A percentile compares a stretch with the other conserved stretches of the same genome.
These are phyloP conservation scores for Pleurotus citrinopileatus DNA, from an alignment of 768 basidiomycete genomes.

Conservation along the genomic window DNA sequence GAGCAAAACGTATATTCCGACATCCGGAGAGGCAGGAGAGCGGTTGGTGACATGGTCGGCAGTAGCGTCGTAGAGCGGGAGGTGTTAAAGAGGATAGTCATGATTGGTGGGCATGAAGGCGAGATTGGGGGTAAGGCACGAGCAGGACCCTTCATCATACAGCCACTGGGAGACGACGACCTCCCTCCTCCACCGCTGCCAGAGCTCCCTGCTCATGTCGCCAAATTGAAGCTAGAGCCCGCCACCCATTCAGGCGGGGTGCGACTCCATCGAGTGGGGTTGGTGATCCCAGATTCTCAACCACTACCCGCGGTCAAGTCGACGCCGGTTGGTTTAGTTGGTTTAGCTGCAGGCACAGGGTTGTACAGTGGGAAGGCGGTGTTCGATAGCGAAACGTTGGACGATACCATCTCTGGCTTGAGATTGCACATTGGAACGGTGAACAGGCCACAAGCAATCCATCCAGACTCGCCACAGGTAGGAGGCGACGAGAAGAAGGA, in stretches of 20 bases:
- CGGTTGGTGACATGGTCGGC: background rate
- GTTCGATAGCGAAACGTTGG: background rate
- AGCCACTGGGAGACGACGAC: background rate
- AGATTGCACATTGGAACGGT: background rate
- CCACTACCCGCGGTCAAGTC: background rate
- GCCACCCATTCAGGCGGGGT: background rate
- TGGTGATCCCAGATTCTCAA: background rate
- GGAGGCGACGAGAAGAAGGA: constrained; percentile 1
- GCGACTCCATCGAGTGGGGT: background rate
- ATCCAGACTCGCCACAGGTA: background rate
- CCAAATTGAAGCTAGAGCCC: background rate
- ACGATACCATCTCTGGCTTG: background rate
- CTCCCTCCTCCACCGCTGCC: background rate
- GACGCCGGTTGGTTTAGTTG: background rate
- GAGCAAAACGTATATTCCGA: background rate
- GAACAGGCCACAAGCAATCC: background rate
- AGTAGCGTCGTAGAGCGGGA: background rate
- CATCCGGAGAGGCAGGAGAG: background rate
- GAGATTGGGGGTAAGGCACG: background rate
- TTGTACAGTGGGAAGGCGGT: background rate
- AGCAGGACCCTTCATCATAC: background rate
- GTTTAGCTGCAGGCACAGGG: background rate
- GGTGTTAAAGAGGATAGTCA: background rate
- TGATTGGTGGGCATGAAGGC: background rate
- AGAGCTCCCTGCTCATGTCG: background rate